Conservation (phyloP, 2,329 filamentous ascomycete species). For the Aspergillus caelatus region DNA sequence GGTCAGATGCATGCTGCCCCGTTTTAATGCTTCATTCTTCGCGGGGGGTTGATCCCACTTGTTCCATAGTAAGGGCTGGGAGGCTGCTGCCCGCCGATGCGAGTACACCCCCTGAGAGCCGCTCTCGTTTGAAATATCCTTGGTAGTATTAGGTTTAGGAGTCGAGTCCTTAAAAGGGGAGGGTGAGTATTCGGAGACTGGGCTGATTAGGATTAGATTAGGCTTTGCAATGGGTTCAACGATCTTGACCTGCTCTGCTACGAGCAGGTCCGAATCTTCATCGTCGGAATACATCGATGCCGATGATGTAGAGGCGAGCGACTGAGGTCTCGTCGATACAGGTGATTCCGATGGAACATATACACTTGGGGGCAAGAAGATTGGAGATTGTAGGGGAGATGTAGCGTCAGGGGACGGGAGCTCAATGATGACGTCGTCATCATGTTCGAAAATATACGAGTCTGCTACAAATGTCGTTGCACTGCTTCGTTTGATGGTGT, state of each 20-base stretch:
- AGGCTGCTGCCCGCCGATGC: constrained; percentile 17
- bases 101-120: constrained; percentile 15
- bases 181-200: constrained; percentile 21
- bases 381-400: constrained; percentile 29
- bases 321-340: constrained; percentile 17
- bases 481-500: constrained; percentile 39
- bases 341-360: constrained; percentile 31
- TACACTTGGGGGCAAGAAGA: constrained; percentile 34
- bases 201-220: constrained; percentile 36
- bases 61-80: constrained; percentile 20
- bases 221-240: constrained; percentile 35
- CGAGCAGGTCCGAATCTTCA: constrained; percentile 32
- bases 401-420: constrained; percentile 33
- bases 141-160: constrained; percentile 1
- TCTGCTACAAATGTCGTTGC: constrained; percentile 33
- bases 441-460: constrained; percentile 35
- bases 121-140: neutral
- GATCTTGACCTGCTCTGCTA: constrained; percentile 36
- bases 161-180: constrained; percentile 4
- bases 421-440: constrained; percentile 37
- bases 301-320: constrained; percentile 30
- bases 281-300: constrained; percentile 35
- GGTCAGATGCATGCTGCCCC: constrained; percentile 15
- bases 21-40: constrained; percentile 6
- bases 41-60: constrained; percentile 1